Evolutionary conservation across 352 stramenopile genomes (phyloP).

Genomic region (Thraustochytrium striatum): DNA sequence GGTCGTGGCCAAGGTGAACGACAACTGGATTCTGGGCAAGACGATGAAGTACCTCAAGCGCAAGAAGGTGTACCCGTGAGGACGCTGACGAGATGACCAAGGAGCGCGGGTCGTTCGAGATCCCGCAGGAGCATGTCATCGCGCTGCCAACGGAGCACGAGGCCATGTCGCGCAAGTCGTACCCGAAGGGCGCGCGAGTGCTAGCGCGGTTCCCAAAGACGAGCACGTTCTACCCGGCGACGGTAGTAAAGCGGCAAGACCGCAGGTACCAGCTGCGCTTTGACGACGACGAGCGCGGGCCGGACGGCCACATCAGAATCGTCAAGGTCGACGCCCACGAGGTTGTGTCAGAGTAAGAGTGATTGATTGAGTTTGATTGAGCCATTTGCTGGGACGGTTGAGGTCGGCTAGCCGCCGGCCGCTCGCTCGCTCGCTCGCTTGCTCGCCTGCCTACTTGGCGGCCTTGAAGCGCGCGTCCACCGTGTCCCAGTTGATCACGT

Average conservation of each 20-base stretch:
- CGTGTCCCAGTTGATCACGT: slow-evolving; percentile 91
- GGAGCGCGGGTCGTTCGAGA: slow-evolving; percentile 14
- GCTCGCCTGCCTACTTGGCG: slow-evolving; percentile 44
- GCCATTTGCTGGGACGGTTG: not conserved
- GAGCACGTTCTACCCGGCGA: slow-evolving; percentile 19
- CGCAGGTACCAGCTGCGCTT: slow-evolving; percentile 11
- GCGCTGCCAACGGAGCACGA: slow-evolving; percentile 21
- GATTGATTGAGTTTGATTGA: no score
- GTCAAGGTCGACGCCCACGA: slow-evolving; percentile 31
- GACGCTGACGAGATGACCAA: slow-evolving; percentile 43
- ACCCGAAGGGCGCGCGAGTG: slow-evolving; percentile 6
- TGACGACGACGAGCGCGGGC: slow-evolving; percentile 28
- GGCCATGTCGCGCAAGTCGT: not conserved
- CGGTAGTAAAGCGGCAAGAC: slow-evolving; percentile 9
- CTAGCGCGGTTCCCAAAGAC: slow-evolving; percentile 39
- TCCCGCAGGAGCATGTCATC: slow-evolving; percentile 25
- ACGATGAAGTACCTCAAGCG: slow-evolving; percentile 32
- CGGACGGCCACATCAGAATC: slow-evolving; percentile 5
- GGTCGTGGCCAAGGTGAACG: slow-evolving; percentile 23
- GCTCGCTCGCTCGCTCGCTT: not conserved
- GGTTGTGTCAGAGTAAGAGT: no score
- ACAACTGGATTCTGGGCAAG: slow-evolving; percentile 31
- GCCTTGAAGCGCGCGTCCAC: slow-evolving; percentile 58
- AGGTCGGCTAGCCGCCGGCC: not conserved
- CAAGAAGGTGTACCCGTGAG: slow-evolving; percentile 21